Evolutionary conservation across 2,329 filamentous ascomycete genomes (phyloP).

Genomic region (Ophiognomonia clavigignenti-juglandacearum): DNA sequence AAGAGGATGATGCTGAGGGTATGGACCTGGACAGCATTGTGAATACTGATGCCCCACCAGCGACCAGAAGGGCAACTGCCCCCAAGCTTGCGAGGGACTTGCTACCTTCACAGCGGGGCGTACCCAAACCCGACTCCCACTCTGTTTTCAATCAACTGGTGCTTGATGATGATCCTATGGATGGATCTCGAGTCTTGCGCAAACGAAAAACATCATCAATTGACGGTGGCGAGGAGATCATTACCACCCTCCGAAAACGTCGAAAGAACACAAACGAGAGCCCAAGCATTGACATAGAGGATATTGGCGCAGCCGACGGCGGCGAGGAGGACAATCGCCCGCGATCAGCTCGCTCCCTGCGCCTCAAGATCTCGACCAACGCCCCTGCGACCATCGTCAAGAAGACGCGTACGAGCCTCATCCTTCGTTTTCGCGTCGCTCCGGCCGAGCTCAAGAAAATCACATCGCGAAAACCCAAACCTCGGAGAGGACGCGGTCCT

Average conservation of each 20-base stretch:
- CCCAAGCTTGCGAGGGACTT: conserved; percentile 68
- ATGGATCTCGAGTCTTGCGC: conserved; percentile 71
- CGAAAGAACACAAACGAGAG: conserved; percentile 44
- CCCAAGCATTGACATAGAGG: conserved; percentile 30
- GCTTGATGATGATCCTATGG: conserved; percentile 66
- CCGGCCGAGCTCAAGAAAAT: conserved; percentile 57
- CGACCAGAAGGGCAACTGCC: conserved; percentile 50
- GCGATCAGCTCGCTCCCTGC: conserved; percentile 52
- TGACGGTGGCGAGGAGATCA: conserved; percentile 57
- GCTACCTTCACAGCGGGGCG: conserved; percentile 62
- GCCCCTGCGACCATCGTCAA: conserved; percentile 37
- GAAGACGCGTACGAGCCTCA: conserved; percentile 37
- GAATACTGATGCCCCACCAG: conserved; percentile 32
- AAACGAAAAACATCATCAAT: conserved; percentile 79
- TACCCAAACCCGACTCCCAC: conserved; percentile 64
- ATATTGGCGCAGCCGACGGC: conserved; percentile 18
- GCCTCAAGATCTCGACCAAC: conserved; percentile 42
- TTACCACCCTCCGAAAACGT: conserved; percentile 48
- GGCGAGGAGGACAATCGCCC: conserved; percentile 30
- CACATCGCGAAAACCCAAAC: conserved; percentile 52
- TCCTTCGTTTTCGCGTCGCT: conserved; percentile 56
- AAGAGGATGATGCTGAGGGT: conserved; percentile 23
- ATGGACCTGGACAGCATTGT: conserved; percentile 23
- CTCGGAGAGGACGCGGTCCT: conserved; percentile 28
- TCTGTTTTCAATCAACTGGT: conserved; percentile 73